Evolutionary conservation across 164 flowering plant species (phyloP), one percentile per base, ranked within the genome.

Genomic region (Dillenia suffruticosa): DNA sequence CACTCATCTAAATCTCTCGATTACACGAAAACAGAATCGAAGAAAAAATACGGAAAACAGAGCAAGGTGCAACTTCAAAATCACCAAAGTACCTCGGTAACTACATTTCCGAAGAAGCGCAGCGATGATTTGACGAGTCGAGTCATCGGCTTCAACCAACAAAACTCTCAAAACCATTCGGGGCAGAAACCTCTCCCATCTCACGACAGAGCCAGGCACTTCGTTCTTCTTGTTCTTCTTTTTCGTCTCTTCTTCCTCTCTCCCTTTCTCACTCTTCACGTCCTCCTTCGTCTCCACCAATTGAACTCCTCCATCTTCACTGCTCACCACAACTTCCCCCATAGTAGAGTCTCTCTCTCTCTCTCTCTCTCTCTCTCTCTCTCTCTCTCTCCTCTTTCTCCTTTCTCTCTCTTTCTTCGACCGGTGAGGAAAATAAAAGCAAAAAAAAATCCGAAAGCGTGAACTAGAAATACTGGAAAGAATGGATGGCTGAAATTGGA

Each of bases 111-210:
- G 75, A 46, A 89, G 84, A 52, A 89, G 91, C 7, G 93, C 96
- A 12, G 89, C 62, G 13, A 89, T 81, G 70, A 89, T 83, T 71
- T 85, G 88, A 65, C 96, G 49, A 14, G 96, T 87, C 1, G 87
- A 87, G 70, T 85, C 93, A 66, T 89, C 96, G 49, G 88, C 79
- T 74, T 89, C 96, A 43, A 89, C 96, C 68, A 89, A 60, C 74
- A 89, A 64, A 22, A 89, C 85, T 63, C 91, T 82, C 11, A 89
- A 56, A 19, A 3, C 74, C 83, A 75, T 77, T 59, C 69, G 74
- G 1, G 83, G 87, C 44, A 87, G 63, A 62, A 88, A 74, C 65
- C 65, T 82, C 76, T 89, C 94, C 89, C 87, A 83, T 70, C 70
- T 75, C 49, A 76, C 69, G 56, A 74, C 16, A 22, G 61, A 75